A percentile compares a stretch with the other conserved stretches of the same genome.
Evolutionary conservation across 176 grass and related monocot species (phyloP).

Genomic region (Zoysia japonica): DNA sequence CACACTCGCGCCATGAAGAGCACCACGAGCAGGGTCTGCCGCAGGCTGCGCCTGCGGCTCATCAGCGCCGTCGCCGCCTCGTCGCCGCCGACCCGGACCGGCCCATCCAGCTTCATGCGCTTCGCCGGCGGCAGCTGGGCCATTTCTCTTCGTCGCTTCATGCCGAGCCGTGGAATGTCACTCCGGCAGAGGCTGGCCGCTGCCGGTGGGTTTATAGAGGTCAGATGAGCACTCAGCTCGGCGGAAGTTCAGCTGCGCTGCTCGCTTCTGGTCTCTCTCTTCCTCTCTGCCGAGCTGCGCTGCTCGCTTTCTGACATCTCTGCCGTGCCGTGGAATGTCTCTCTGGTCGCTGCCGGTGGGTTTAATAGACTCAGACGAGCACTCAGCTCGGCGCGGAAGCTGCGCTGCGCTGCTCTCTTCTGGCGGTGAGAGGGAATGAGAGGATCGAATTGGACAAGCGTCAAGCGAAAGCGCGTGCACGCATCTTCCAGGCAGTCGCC

Average conservation of each 20-base stretch:
- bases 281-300: too few species aligned
- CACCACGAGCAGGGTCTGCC: slow-evolving; percentile 4
- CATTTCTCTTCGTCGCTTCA: not conserved
- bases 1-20: slow-evolving; percentile 7
- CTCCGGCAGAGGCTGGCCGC: not conserved
- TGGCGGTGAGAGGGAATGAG: not conserved
- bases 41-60: not conserved
- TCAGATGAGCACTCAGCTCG: too few species aligned
- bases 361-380: too few species aligned
- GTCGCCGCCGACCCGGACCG: not conserved
- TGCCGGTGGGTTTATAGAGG: too few species aligned
- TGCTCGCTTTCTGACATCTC: too few species aligned
- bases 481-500: not conserved
- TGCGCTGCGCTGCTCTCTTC: not conserved
- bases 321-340: too few species aligned
- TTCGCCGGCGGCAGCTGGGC: not conserved
- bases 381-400: too few species aligned
- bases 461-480: not conserved
- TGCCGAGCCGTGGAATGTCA: not conserved
- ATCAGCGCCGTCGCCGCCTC: not conserved
- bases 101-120: not conserved
- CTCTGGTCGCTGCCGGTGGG: too few species aligned
- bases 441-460: not conserved
- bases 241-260: too few species aligned
- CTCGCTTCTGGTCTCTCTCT: too few species aligned